Percentiles rank a stretch among this genome's conserved stretches.
Evolutionary conservation across 2,329 filamentous ascomycete genomes (phyloP).

Genomic region (Didymella arachidicola): DNA sequence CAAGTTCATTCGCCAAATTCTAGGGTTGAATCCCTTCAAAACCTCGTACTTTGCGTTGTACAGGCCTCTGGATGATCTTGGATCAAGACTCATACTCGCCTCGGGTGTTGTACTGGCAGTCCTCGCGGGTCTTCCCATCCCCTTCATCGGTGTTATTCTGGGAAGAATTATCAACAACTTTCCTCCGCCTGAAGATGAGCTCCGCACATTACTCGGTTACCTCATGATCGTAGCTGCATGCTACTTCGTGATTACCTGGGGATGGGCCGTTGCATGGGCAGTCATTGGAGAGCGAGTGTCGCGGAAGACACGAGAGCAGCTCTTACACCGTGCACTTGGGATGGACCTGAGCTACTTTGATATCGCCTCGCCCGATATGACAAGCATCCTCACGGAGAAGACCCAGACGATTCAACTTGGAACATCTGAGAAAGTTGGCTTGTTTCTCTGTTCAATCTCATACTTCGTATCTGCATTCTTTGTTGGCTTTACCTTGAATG

Average conservation of each 20-base stretch:
- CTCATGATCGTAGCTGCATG: constrained; percentile 56
- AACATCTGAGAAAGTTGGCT: constrained; percentile 57
- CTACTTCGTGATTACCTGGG: constrained; percentile 60
- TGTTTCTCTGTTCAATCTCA: constrained; percentile 56
- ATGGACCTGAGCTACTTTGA: constrained; percentile 63
- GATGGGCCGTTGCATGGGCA: constrained; percentile 60
- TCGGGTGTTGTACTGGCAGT: constrained; percentile 55
- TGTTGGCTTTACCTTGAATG: constrained; percentile 56
- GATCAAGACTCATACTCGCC: constrained; percentile 48
- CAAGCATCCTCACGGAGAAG: constrained; percentile 55
- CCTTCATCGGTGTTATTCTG: constrained; percentile 67
- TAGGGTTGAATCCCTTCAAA: constrained; percentile 56
- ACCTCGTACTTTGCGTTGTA: constrained; percentile 61
- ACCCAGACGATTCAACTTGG: constrained; percentile 57
- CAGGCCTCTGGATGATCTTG: constrained; percentile 53
- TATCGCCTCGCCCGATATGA: constrained; percentile 58
- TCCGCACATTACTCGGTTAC: constrained; percentile 52
- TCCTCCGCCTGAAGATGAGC: constrained; percentile 56
- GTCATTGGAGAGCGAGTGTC: constrained; percentile 60
- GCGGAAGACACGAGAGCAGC: constrained; percentile 55
- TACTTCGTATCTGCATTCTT: constrained; percentile 57
- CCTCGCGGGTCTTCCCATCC: constrained; percentile 36
- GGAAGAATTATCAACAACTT: constrained; percentile 61
- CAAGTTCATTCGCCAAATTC: constrained; percentile 49
- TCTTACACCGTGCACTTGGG: constrained; percentile 58